Base-by-base conservation (phyloP, 352 stramenopile species). In the Pythium volutum region DNA sequence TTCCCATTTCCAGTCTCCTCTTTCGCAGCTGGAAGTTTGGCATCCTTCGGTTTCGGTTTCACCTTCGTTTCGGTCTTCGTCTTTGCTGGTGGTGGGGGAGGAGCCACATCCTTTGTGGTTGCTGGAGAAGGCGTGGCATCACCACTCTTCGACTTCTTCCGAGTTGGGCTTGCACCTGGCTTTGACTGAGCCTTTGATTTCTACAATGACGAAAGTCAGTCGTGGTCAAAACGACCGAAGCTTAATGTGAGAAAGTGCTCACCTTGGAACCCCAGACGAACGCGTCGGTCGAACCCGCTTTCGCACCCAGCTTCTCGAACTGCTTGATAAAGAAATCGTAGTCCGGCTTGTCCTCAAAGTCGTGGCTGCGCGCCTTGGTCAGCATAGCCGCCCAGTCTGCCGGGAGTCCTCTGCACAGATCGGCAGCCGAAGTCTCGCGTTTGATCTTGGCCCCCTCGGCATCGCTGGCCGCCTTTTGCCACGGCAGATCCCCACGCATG, bases 341-440 rank as follows among this genome's bases (percentile, higher is more conserved):
- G 48, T 93, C 81, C 22, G 85, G 85, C 25, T 84, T 79, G 23
- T 89, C 79, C 41, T 93, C 85, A 51, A 91, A 94, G 11, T 59
- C 72, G 42, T 75, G 88, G 2, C 50, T 65, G 29, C 81, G 83
- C 14, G 86, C 84, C 10, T 69, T 68, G 33, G 72, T 67, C n/a
- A 95, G 46, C 75, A 95, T 87, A 12, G 38, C 45, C 6, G 41
- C 41, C 85, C 85, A 95, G 46, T 84, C 74, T 26, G 33, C 42
- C 20, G 85, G 71, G 2, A 95, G 26, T 2, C 62, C 62, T 42
- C 61, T 53, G 58, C 83, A 93, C 15, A 98, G 58, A 15, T 84
- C 50, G 15, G 84, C 57, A 12, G 87, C 47, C 0, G 75, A 68
- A 26, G 73, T 87, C 14, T 70, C 63, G 47, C 77, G 78, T 64